Conservation (phyloP, 148 eudicot genomes). For the Amaranthus palmeri region DNA sequence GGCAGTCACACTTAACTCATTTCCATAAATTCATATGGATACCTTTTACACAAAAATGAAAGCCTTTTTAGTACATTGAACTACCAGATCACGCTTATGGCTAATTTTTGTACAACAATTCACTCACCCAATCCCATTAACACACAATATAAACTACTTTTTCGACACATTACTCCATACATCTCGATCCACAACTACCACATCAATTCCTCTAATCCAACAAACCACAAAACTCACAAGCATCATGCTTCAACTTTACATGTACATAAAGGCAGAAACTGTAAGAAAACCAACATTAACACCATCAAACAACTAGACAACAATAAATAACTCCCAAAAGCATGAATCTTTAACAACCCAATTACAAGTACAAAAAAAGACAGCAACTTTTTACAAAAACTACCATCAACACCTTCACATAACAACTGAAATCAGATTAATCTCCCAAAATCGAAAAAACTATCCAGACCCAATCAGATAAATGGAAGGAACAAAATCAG, state of each 20-base stretch:
- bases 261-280: not conserved
- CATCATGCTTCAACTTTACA: not conserved
- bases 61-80: not conserved
- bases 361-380: not conserved
- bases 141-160: not conserved
- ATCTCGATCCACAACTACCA: not conserved
- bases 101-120: not conserved
- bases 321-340: not conserved
- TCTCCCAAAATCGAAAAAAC: not conserved
- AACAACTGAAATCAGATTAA: not conserved
- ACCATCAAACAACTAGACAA: not conserved
- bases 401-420: not conserved
- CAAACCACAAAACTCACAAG: not conserved
- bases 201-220: not conserved
- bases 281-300: not conserved
- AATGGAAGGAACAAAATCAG: no score
- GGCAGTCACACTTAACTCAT: not conserved
- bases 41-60: not conserved
- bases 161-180: not conserved
- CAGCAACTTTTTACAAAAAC: not conserved
- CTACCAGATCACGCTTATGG: not conserved
- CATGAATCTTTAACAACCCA: no score
- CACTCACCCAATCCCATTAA: not conserved
- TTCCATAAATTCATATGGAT: not conserved
- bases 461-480: not conserved